A percentile compares a stretch with the other conserved stretches of the same genome.
phyloP scores from a whole-genome alignment of 2,329 filamentous ascomycete genomes.

The Trichoderma brevicompactum region DNA sequence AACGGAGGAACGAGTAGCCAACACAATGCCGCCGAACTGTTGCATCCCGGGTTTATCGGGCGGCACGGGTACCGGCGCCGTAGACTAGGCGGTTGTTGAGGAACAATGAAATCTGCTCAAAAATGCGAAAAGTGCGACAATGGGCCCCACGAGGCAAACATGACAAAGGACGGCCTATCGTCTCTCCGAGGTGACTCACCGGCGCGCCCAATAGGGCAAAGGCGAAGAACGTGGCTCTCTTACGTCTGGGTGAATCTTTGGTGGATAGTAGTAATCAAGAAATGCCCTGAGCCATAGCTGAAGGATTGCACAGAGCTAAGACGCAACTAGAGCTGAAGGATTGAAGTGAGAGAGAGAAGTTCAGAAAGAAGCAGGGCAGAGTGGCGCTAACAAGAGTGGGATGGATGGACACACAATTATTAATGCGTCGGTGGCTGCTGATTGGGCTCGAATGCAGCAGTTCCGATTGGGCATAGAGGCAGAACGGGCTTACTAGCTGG shows the following conservation, averaged over 20 bases:
- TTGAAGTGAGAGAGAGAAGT: neutral
- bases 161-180: constrained; percentile 20
- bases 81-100: neutral
- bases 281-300: neutral
- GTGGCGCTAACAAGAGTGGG: constrained; percentile 8
- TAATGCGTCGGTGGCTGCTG: constrained; percentile 23
- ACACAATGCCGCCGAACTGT: neutral
- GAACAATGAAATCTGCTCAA: neutral
- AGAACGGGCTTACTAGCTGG: neutral
- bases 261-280: constrained; percentile 1
- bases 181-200: constrained; percentile 25
- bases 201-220: neutral
- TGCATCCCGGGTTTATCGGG: neutral
- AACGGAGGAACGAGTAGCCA: neutral
- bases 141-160: neutral
- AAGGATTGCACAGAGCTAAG: neutral
- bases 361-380: neutral
- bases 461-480: constrained; percentile 9
- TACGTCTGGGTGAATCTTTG: neutral
- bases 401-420: constrained; percentile 6
- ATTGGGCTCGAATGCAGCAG: neutral
- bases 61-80: constrained; percentile 2
- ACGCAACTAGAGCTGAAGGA: neutral
- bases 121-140: neutral
- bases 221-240: constrained; percentile 5